phyloP scores from a whole-genome alignment of 306 rosid genomes.

The Cyamopsis tetragonoloba region DNA sequence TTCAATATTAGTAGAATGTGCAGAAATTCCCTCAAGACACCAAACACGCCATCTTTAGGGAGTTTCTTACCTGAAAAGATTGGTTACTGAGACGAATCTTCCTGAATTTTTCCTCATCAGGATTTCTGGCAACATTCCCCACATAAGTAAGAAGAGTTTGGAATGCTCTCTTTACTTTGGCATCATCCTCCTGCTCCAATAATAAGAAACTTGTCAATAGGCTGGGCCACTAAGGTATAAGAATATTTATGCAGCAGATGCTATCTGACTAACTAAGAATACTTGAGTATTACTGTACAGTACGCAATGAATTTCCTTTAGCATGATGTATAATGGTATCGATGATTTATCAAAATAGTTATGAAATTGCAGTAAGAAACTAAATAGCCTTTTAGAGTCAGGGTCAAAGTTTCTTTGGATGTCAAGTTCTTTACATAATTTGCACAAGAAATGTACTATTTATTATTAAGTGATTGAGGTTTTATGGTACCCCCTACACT shows the following conservation, averaged over 20 bases:
- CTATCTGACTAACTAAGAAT: background rate
- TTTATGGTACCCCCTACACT: background rate
- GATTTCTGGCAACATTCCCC: constrained; percentile 77
- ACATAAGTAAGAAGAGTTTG: constrained; percentile 73
- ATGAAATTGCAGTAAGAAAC: background rate
- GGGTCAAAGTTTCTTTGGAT: background rate
- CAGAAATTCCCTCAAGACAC: background rate
- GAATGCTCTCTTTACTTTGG: constrained; percentile 65
- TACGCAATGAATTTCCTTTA: background rate
- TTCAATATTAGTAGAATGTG: background rate
- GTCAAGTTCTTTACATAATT: constrained; percentile 7
- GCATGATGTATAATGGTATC: constrained; percentile 13
- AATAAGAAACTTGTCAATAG: constrained; percentile 4
- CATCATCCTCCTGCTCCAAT: constrained; percentile 62
- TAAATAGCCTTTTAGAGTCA: background rate
- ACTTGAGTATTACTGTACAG: background rate
- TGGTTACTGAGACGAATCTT: constrained; percentile 73
- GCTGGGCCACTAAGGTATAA: background rate
- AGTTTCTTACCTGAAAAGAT: constrained; percentile 57
- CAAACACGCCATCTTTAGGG: background rate
- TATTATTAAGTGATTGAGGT: background rate
- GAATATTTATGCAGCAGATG: background rate
- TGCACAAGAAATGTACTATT: background rate
- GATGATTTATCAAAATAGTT: too few relatives aligned
- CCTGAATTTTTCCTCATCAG: constrained; percentile 77